Percentiles rank a stretch among this genome's conserved stretches.
Evolutionary conservation across 805 yeast species (phyloP).

Genomic region (Metschnikowia borealis): DNA sequence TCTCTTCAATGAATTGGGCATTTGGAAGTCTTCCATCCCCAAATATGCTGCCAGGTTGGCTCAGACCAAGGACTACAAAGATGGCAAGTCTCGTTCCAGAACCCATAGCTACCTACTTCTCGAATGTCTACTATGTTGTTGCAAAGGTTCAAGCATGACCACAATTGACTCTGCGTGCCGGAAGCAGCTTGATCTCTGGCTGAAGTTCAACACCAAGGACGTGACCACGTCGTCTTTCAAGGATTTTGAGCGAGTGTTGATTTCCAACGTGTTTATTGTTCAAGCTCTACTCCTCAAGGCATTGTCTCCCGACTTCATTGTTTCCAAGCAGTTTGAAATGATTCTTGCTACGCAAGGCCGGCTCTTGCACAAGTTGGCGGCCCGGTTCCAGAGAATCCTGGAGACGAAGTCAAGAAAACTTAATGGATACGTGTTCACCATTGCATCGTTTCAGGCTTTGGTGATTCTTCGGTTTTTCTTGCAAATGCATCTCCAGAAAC

Average conservation of each 20-base stretch:
- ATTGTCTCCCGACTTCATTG: conserved; percentile 9
- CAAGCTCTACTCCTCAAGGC: conserved; percentile 19
- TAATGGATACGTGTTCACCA: conserved; percentile 7
- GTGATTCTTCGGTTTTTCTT: conserved; percentile 14
- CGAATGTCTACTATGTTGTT: conserved; percentile 30
- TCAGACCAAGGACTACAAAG: conserved; percentile 8
- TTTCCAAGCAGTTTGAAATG: conserved; percentile 8
- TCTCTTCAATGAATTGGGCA: conserved; percentile 33
- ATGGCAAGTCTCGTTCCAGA: conserved; percentile 5
- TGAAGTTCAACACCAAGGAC: conserved; percentile 11
- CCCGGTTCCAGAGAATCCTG: conserved; percentile 16
- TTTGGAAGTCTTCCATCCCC: conserved; percentile 38
- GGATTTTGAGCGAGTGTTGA: conserved; percentile 26
- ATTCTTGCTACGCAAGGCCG: conserved; percentile 31
- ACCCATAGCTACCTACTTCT: conserved; percentile 21
- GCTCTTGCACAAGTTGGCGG: conserved; percentile 27
- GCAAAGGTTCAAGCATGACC: conserved; percentile 11
- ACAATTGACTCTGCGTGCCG: conserved; percentile 8
- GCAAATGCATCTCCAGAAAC: conserved; percentile 5
- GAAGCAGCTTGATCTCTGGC: conserved; percentile 27
- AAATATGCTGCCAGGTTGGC: conserved; percentile 24
- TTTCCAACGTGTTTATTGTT: conserved; percentile 30
- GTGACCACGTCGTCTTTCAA: conserved; percentile 12
- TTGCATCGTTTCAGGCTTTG: conserved; percentile 15
- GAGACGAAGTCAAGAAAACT: conserved; percentile 12